A percentile compares a stretch with the other conserved stretches of the same genome.
Conservation (phyloP, 116 monocot species). For the Zostera marina region DNA sequence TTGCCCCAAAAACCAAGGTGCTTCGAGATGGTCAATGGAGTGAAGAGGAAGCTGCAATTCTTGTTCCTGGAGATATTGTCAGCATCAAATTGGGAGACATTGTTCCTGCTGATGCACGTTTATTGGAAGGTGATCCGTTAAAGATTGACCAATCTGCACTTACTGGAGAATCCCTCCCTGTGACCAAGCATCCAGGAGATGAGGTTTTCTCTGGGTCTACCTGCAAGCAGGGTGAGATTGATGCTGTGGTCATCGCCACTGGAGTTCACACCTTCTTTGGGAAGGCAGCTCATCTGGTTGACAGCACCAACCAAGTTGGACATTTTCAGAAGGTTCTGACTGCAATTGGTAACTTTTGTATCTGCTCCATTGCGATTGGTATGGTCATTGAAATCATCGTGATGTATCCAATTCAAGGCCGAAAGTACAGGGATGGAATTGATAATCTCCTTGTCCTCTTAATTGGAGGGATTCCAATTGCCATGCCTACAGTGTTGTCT, state of each 20-base stretch:
- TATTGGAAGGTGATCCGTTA: conserved; percentile 40
- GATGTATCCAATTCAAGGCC: conserved; percentile 33
- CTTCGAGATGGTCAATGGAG: conserved; percentile 18
- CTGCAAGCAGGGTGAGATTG: conserved; percentile 55
- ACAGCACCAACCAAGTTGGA: conserved; percentile 54
- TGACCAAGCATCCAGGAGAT: conserved; percentile 36
- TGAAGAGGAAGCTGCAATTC: conserved; percentile 29
- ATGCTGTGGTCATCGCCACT: conserved; percentile 51
- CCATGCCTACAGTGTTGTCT: conserved; percentile 67
- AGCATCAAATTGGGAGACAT: conserved; percentile 44
- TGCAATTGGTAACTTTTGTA: conserved; percentile 44
- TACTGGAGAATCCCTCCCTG: conserved; percentile 49
- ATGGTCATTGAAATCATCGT: conserved; percentile 31
- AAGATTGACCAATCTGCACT: conserved; percentile 50
- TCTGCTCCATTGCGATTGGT: conserved; percentile 37
- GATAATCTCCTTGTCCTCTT: conserved; percentile 37
- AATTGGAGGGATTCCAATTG: conserved; percentile 37
- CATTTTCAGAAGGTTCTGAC: conserved; percentile 53
- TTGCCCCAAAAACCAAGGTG: conserved; percentile 78
- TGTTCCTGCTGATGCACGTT: conserved; percentile 35
- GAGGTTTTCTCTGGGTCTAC: conserved; percentile 51
- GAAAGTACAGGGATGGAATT: conserved; percentile 28
- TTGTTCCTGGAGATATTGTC: conserved; percentile 35
- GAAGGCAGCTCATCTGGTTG: conserved; percentile 50
- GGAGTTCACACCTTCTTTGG: conserved; percentile 62